These are phyloP conservation scores for Psilocybe cubensis DNA, from an alignment of 768 basidiomycete genomes.

Conservation along the genomic window DNA sequence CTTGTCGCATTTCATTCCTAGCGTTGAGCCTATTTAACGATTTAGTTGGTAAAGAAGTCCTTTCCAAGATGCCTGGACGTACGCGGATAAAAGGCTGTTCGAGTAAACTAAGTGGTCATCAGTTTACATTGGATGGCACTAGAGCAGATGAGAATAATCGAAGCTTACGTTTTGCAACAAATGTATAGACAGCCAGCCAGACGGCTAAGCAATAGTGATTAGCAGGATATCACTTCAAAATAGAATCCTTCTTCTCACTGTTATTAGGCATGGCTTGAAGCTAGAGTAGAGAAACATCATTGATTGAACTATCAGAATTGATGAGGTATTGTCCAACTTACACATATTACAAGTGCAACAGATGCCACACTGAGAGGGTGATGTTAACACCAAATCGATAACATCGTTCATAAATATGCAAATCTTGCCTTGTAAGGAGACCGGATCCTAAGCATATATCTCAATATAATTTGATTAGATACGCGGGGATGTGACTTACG, in stretches of 20 bases:
- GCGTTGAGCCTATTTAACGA: slow-evolving; percentile 20
- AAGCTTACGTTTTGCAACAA: slow-evolving; percentile 32
- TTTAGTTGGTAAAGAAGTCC: background rate
- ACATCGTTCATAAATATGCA: background rate
- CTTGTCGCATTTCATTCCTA: slow-evolving; percentile 21
- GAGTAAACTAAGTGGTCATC: slow-evolving; percentile 24
- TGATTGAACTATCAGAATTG: background rate
- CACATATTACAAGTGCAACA: slow-evolving; percentile 22
- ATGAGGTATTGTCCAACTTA: slow-evolving; percentile 6
- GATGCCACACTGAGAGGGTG: slow-evolving; percentile 14
- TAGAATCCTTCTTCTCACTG: slow-evolving; percentile 13
- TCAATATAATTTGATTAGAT: background rate
- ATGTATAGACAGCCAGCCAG: slow-evolving; percentile 34
- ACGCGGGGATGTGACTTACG: slow-evolving; percentile 20
- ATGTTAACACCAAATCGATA: background rate
- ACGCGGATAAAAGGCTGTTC: slow-evolving; percentile 30
- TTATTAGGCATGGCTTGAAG: slow-evolving; percentile 25
- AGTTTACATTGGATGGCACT: background rate
- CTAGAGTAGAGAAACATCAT: slow-evolving; percentile 15
- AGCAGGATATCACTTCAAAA: background rate
- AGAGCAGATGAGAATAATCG: background rate
- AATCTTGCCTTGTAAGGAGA: slow-evolving; percentile 25
- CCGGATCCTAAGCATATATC: slow-evolving; percentile 22
- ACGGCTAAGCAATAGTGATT: slow-evolving; percentile 22
- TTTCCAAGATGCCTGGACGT: background rate